Evolutionary conservation across 2,329 filamentous ascomycete genomes (phyloP).

Genomic region (Aspergillus calidoustus): DNA sequence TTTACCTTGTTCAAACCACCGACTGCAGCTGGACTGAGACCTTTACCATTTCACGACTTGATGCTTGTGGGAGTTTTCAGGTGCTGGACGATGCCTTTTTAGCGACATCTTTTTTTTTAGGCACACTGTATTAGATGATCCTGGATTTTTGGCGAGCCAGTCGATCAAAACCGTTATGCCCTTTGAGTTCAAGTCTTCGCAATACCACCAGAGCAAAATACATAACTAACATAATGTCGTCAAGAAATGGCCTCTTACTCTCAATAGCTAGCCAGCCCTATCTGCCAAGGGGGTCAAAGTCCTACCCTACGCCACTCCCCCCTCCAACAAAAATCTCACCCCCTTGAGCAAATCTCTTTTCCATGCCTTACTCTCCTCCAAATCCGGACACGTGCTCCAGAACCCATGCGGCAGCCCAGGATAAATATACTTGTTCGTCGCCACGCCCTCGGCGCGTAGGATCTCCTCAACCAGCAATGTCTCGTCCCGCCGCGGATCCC

Average conservation of each 20-base stretch:
- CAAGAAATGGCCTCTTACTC: background rate
- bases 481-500: constrained; percentile 56
- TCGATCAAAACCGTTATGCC: background rate
- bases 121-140: constrained; percentile 1
- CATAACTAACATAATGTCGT: background rate
- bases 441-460: constrained; percentile 41
- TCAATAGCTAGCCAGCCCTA: background rate
- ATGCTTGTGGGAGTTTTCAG: constrained; percentile 14
- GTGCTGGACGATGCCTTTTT: constrained; percentile 5
- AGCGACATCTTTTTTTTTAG: constrained; percentile 7
- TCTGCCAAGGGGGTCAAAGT: background rate
- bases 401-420: constrained; percentile 43
- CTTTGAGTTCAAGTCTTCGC: background rate
- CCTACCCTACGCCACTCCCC: background rate
- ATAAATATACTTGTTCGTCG: constrained; percentile 51
- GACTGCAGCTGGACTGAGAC: background rate
- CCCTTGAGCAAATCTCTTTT: constrained; percentile 32
- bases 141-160: constrained; percentile 8
- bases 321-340: constrained; percentile 15
- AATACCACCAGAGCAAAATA: background rate
- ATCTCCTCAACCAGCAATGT: constrained; percentile 52
- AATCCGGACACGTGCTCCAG: constrained; percentile 33
- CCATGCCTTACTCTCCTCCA: constrained; percentile 38
- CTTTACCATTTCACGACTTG: constrained; percentile 15
- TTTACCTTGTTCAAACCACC: background rate